Conservation (phyloP, 176 grass and related monocot species). For the Carex scoparia region DNA sequence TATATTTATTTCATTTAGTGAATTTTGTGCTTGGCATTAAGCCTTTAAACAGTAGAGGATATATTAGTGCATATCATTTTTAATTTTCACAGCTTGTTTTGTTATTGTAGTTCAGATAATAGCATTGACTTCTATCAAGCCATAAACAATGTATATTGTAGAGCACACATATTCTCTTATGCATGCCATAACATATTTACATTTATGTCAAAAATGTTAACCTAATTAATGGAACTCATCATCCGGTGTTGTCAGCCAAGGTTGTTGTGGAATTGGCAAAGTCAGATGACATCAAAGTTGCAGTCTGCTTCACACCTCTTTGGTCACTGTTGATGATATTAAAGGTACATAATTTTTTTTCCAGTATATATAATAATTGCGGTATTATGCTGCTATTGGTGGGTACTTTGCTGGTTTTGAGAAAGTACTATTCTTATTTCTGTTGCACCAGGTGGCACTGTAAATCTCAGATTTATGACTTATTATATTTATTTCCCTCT, state of each 20-base stretch:
- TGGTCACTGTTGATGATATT: conserved; percentile 41
- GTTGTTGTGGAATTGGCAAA: conserved; percentile 42
- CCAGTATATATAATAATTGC: not conserved
- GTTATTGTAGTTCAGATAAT: not conserved
- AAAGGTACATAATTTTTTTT: conserved; percentile 18
- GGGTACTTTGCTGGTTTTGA: not conserved
- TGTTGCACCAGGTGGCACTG: not conserved
- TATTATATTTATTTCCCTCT: not conserved
- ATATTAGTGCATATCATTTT: not conserved
- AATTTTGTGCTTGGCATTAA: not conserved
- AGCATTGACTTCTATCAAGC: not conserved
- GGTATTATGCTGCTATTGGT: not conserved
- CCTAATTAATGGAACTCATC: not conserved
- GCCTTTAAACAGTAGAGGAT: not conserved
- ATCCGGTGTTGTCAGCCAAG: conserved; percentile 30
- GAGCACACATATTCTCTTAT: not conserved
- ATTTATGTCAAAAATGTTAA: not conserved
- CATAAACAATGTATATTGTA: too few species aligned
- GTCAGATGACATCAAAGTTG: conserved; percentile 32
- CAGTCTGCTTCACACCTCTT: conserved; percentile 35
- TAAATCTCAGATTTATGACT: not conserved
- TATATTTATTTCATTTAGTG: not conserved
- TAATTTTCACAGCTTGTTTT: not conserved
- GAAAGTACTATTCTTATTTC: not conserved
- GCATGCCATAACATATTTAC: not conserved